These are phyloP conservation scores for Pelagophyceae sp. DNA, from an alignment of 352 stramenopile genomes.

Conservation along the genomic window DNA sequence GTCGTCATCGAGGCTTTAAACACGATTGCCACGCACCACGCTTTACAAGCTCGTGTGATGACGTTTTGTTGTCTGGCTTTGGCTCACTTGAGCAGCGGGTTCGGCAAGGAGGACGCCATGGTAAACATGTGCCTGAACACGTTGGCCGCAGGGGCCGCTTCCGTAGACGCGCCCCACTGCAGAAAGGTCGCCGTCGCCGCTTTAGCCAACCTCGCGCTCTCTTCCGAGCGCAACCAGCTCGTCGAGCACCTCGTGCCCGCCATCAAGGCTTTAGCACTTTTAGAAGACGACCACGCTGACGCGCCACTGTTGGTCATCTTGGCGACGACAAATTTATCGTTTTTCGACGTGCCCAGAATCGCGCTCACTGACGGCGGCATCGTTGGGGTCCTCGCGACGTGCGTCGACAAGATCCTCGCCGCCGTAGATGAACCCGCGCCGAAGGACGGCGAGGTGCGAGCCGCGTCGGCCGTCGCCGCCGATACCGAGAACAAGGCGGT, in stretches of 20 bases:
- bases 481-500: background rate
- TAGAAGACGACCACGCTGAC: background rate
- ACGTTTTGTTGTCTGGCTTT: background rate
- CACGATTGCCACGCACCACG: background rate
- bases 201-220: background rate
- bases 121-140: constrained; percentile 1
- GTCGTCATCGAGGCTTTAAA: background rate
- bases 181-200: background rate
- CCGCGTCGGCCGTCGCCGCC: background rate
- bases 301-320: background rate
- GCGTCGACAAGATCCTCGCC: background rate
- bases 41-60: background rate
- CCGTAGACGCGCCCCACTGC: background rate
- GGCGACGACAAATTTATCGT: background rate
- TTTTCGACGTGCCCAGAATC: background rate
- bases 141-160: background rate
- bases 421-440: background rate
- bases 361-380: background rate
- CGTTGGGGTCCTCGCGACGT: background rate
- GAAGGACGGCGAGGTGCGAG: background rate
- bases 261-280: background rate
- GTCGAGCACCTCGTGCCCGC: background rate
- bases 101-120: background rate
- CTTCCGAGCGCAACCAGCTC: constrained; percentile 4
- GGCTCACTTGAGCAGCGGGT: background rate